Percentiles rank a stretch among this genome's conserved stretches.
Conservation (phyloP, 768 basidiomycete species). For the Pulveroboletus sp. region DNA sequence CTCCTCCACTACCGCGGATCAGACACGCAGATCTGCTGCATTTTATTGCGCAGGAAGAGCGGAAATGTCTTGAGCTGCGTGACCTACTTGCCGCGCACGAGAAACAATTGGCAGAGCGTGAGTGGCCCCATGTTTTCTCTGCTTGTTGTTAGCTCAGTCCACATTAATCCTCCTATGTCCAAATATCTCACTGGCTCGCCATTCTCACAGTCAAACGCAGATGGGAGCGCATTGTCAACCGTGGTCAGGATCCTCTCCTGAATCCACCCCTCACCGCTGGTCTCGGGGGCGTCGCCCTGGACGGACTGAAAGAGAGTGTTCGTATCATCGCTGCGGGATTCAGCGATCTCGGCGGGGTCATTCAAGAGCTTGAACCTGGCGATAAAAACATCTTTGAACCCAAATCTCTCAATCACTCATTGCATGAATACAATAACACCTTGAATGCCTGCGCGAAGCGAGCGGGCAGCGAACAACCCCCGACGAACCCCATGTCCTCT, state of each 20-base stretch:
- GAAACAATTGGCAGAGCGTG: constrained; percentile 62
- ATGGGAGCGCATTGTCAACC: constrained; percentile 77
- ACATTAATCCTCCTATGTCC: neutral
- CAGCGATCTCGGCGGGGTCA: constrained; percentile 27
- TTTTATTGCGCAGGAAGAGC: constrained; percentile 83
- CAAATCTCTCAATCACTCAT: neutral
- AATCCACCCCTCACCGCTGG: constrained; percentile 1
- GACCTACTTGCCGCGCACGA: constrained; percentile 71
- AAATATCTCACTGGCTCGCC: neutral
- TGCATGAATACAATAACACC: constrained; percentile 13
- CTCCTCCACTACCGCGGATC: neutral
- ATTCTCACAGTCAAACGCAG: constrained; percentile 60
- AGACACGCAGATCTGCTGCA: constrained; percentile 80
- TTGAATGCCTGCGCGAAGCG: constrained; percentile 23
- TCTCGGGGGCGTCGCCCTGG: constrained; percentile 33
- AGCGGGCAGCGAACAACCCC: constrained; percentile 33
- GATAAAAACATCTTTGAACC: neutral
- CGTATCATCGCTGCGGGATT: constrained; percentile 51
- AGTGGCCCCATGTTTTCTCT: constrained; percentile 14
- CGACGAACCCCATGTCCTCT: constrained; percentile 46
- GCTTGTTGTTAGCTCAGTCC: neutral
- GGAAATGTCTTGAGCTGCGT: constrained; percentile 76
- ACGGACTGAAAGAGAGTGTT: constrained; percentile 63
- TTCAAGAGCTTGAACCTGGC: constrained; percentile 6
- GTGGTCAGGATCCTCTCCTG: constrained; percentile 33